Evolutionary conservation across 2,329 filamentous ascomycete genomes (phyloP), one percentile per base, ranked within the genome.

Genomic region (Diplodia scrobiculata): DNA sequence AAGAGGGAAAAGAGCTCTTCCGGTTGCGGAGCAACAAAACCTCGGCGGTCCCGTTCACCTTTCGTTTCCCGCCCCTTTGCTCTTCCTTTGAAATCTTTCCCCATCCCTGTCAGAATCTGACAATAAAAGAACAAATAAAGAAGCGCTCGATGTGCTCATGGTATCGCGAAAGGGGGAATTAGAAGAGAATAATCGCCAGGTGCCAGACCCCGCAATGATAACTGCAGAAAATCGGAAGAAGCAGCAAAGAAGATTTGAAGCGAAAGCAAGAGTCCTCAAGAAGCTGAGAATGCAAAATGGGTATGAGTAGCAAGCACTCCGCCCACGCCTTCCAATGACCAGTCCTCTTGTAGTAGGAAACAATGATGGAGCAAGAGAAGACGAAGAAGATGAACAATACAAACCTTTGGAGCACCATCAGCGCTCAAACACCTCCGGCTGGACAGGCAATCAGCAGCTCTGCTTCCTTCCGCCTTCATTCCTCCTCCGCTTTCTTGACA

Each of bases 401-500:
- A 48, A 60, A 60, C 55, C 55, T 47, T 17, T 25, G 19, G 10
- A 9, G 13, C n/a, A 34, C 17, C 2, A 34, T 34, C n/a, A 45
- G n/a, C 21, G 21, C 53, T 32, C 14, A 45, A 27, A 27, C 1
- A 13, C 21, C 14, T 11, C 36, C 19, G 10, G 5, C 9, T 4
- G 4, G 13, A n/a, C 21, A 19, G n/a, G 29, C 19, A 32, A 25
- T 62, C 21, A 62, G 9, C 45, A 29, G 45, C 41, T 62, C 17
- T 50, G 58, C 38, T 29, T 62, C 29, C 58, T 62, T 17, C 25
- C 25, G 10, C 50, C 48, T n/a, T 62, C 38, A 7, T 41, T 62
- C 9, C 47, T 58, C 25, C 66, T 75, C 68, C 72, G 72, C 68
- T 81, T 81, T 68, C 79, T 81, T 59, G 80, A 77, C 69, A 96